Conservation (phyloP, 2,329 filamentous ascomycete species). For the Claviceps monticola region DNA sequence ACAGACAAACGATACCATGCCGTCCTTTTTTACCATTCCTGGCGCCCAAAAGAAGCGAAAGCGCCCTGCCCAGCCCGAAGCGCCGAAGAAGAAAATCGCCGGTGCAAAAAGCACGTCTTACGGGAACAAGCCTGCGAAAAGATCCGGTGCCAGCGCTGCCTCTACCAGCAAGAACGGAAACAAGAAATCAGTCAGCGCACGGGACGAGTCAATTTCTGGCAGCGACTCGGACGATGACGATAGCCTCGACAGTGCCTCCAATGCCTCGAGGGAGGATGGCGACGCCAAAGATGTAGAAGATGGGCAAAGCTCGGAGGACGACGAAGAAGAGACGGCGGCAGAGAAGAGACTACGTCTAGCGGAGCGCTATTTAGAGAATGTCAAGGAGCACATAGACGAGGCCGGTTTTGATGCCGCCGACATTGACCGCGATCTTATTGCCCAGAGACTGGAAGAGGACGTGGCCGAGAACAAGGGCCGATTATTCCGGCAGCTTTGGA, state of each 20-base stretch:
- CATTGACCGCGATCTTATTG: conserved; percentile 83
- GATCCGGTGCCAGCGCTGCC: conserved; percentile 8
- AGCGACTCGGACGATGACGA: conserved; percentile 61
- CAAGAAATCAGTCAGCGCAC: conserved; percentile 28
- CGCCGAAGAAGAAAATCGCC: conserved; percentile 45
- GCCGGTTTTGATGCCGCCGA: conserved; percentile 83
- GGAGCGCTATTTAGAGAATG: conserved; percentile 84
- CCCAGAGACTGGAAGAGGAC: conserved; percentile 80
- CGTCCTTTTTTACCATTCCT: conserved; percentile 88
- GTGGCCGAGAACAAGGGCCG: conserved; percentile 84
- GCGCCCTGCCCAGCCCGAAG: conserved; percentile 41
- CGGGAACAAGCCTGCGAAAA: conserved; percentile 20
- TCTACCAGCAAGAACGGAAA: conserved; percentile 26
- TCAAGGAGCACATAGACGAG: conserved; percentile 70
- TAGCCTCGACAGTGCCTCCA: conserved; percentile 23
- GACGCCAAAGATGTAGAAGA: conserved; percentile 30
- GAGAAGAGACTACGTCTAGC: conserved; percentile 78
- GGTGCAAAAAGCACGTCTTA: conserved; percentile 24
- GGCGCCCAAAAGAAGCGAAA: conserved; percentile 86
- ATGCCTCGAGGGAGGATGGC: conserved; percentile 21
- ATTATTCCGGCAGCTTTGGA: conserved; percentile 68
- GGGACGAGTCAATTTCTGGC: conserved; percentile 71
- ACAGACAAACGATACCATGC: conserved; percentile 43
- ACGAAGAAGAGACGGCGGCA: conserved; percentile 68
- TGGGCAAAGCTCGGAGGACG: conserved; percentile 47